Base-by-base conservation (phyloP, 2,329 filamentous ascomycete genomes). In the Talaromyces sp. region DNA sequence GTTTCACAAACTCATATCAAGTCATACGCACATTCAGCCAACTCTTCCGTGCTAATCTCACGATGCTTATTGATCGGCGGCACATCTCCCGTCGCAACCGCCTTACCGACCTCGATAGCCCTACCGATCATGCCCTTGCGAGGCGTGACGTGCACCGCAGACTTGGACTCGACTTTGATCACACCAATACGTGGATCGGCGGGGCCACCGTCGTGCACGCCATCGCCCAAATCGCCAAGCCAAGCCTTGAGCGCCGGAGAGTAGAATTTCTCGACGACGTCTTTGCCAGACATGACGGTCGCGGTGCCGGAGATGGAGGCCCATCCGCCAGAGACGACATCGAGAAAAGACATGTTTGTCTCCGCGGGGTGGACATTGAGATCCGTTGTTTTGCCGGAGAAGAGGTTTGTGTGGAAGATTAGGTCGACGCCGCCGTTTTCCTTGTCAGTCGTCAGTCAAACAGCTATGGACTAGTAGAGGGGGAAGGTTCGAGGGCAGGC, bases 391-490 rank as follows among this genome's bases (percentile, higher is more conserved):
- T 96, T 96, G 78, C 91, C 87, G 9, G 90, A 92, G 74, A 93
- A 90, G 66, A 91, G 92, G 81, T 96, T 96, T 72, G 92, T 92
- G 81, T 95, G 89, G 84, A 96, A 96, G 75, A 96, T 84, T 62
- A 95, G 84, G 74, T 96, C 92, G 63, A 92, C 83, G 70, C 90
- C 89, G 67, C 88, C 88, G 65, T 83, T 82, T 77, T 96, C 91
- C 90, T 93, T n/a, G n/a, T 5, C 16, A 2, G 3, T 28, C 28
- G n/a, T n/a, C 12, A 46, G n/a, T 48, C 11, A 59, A 8, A 21
- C 31, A 12, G 33, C 12, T n/a, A 40, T 35, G 23, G 9, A 9
- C 21, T 11, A 25, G 21, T 28, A 28, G 25, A 23, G 25, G 3
- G 5, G 16, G 16, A 1, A n/a, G 16, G 14, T n/a, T 39, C 23